A percentile compares a stretch with the other conserved stretches of the same genome.
phyloP scores from a whole-genome alignment of 495 filamentous ascomycete species.

The Penicillium turbatum region DNA sequence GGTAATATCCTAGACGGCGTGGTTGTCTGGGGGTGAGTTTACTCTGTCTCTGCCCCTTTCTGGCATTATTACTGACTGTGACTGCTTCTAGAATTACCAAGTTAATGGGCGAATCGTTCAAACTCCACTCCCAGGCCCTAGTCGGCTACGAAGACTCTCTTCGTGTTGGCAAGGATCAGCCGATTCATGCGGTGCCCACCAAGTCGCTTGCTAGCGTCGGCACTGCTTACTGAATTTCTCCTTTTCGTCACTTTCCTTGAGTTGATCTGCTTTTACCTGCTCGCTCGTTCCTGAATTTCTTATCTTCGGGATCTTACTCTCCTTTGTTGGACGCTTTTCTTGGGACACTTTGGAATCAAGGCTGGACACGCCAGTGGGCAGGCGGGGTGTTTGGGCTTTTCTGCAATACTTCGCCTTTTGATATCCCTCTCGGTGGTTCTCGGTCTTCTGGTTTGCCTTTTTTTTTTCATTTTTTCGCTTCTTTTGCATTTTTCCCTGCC shows the following conservation, averaged over 20 bases:
- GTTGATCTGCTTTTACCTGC: slow-evolving; percentile 3
- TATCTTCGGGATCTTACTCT: slow-evolving; percentile 29
- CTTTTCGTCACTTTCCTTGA: slow-evolving; percentile 11
- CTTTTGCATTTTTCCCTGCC: slow-evolving; percentile 21
- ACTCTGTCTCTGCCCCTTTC: neutral
- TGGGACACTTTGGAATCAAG: slow-evolving; percentile 37
- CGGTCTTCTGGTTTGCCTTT: slow-evolving; percentile 30
- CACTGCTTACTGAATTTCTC: slow-evolving; percentile 42
- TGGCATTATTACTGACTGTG: slow-evolving; percentile 31
- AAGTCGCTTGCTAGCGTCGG: slow-evolving; percentile 46
- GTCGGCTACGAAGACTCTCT: slow-evolving; percentile 84
- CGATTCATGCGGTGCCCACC: slow-evolving; percentile 43
- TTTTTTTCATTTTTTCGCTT: slow-evolving; percentile 17
- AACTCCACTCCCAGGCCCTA: slow-evolving; percentile 90
- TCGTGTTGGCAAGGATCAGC: slow-evolving; percentile 44
- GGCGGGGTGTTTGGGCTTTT: slow-evolving; percentile 32
- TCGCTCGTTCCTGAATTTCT: slow-evolving; percentile 1
- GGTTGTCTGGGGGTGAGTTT: slow-evolving; percentile 90
- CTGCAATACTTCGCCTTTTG: slow-evolving; percentile 32
- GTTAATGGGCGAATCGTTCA: slow-evolving; percentile 97
- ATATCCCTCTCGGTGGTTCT: slow-evolving; percentile 38
- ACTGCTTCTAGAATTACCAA: slow-evolving; percentile 74
- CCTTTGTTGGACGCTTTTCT: slow-evolving; percentile 31
- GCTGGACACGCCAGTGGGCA: slow-evolving; percentile 34
- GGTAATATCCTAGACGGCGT: slow-evolving; percentile 98